These are phyloP conservation scores for Ceratobasidium sp. DNA, from an alignment of 1,284 basidiomycete genomes.

Conservation along the genomic window DNA sequence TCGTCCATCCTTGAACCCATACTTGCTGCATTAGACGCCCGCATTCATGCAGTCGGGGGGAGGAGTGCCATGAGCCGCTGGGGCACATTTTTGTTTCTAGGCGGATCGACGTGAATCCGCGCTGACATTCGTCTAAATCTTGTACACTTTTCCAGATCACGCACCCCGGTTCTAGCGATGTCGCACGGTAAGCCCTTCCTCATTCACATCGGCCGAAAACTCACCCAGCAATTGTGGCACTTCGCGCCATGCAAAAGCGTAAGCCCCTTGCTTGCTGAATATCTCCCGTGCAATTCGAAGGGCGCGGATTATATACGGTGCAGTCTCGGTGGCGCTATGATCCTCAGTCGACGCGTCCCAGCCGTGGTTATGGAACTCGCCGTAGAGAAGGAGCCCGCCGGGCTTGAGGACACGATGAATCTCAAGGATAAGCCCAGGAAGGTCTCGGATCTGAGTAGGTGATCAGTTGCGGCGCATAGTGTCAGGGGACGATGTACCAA, in stretches of 20 bases:
- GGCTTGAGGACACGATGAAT: constrained; percentile 33
- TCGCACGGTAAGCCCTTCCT: too few relatives aligned
- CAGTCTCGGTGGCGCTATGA: not conserved
- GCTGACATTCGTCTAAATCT: not conserved
- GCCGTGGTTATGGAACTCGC: constrained; percentile 18
- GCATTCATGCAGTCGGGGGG: constrained; percentile 2
- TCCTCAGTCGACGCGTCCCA: constrained; percentile 24
- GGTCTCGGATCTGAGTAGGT: constrained; percentile 18
- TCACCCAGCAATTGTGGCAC: constrained; percentile 5
- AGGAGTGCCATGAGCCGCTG: constrained; percentile 9
- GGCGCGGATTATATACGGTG: constrained; percentile 11
- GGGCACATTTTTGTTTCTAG: constrained; percentile 5
- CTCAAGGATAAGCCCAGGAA: constrained; percentile 12
- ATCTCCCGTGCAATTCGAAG: constrained; percentile 7
- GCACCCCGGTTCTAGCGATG: not conserved
- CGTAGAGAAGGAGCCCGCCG: constrained; percentile 17
- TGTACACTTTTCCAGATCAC: not conserved
- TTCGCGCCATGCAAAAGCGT: constrained; percentile 23
- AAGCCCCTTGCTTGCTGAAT: constrained; percentile 3
- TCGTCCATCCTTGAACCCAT: constrained; percentile 1
- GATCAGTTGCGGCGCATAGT: not conserved
- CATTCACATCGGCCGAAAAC: too few relatives aligned
- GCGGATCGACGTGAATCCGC: constrained; percentile 1
- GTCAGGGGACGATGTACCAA: not conserved
- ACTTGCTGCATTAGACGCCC: not conserved